Base-by-base conservation (phyloP, 1,139 yeast genomes). In the Suhomyces bribrorum region DNA sequence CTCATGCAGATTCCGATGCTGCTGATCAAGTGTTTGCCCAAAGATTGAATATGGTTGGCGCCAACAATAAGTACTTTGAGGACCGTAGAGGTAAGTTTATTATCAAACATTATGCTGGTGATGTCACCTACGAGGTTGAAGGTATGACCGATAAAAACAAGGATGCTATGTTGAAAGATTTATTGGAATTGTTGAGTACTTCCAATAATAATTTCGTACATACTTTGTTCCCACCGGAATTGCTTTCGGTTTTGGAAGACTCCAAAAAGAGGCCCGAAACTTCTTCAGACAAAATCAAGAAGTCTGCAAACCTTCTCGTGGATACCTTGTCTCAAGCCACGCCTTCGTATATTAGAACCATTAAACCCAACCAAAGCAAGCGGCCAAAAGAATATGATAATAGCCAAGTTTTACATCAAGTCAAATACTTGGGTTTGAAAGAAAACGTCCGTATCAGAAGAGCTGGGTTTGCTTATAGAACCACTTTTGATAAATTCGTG, bases 381-480 rank as follows among this genome's bases (percentile, higher is more conserved):
- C 83, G 92, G 13, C 95, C 99, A 11, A 72, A 81, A 33, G 98
- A 92, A 53, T 94, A 87, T 59, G 96, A 90, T 55, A 81, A 83
- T 44, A 80, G 79, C 42, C 96, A 89, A 52, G 98, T 92, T 9
- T 71, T 92, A 50, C 98, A 94, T 65, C 99, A 94, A 67, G 84
- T 94, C 48, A 94, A 94, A 58, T 94, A 94, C 60, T 76, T 94
- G 52, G 99, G 99, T 58, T 73, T 94, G 61, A 94, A 92, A 57
- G 98, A 94, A 62, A 94, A 94, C 61, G 97, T 94, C 32, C 80
- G 98, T 49, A 94, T 94, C 50, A 81, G 98, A 70, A 85, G 98
- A 69, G 98, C 99, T 0, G 99, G 99, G 36, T 94, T 94, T 64
- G 98, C 99, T 2, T 92, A 90, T 57, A 83, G 99, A 66, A 96